phyloP scores from a whole-genome alignment of 202 grass and related monocot species.

The Panicum hallii region DNA sequence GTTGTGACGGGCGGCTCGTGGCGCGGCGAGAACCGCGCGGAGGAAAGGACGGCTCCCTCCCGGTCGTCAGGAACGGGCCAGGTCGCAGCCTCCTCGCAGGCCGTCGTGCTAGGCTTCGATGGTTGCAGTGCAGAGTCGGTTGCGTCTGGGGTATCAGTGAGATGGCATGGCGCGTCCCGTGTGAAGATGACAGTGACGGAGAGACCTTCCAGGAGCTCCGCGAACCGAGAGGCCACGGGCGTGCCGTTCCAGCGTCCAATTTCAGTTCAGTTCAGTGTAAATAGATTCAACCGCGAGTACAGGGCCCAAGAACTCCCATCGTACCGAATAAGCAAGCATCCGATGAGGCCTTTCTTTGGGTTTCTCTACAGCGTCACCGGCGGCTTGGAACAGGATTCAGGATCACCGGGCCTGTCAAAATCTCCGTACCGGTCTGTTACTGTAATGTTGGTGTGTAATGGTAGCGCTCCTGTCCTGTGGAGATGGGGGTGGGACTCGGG shows the following conservation, averaged over 20 bases:
- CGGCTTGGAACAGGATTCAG: constrained; percentile 32
- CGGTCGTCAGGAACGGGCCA: neutral
- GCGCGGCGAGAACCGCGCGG: constrained; percentile 19
- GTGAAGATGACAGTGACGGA: constrained; percentile 21
- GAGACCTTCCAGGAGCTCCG: neutral
- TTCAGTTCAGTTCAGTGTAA: constrained; percentile 44
- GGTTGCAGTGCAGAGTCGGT: constrained; percentile 19
- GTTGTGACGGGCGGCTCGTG: constrained; percentile 51
- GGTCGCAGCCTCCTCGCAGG: neutral
- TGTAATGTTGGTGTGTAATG: constrained; percentile 24
- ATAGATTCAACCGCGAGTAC: constrained; percentile 36
- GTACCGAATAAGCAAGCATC: constrained; percentile 28
- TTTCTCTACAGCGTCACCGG: constrained; percentile 23
- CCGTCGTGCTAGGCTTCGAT: constrained; percentile 1
- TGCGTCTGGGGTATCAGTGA: constrained; percentile 18
- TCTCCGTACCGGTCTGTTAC: neutral
- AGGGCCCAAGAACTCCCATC: neutral
- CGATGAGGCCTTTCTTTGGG: neutral
- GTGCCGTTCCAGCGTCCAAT: constrained; percentile 34
- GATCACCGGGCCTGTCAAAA: neutral
- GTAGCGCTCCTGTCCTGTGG: neutral
- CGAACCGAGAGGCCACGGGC: constrained; percentile 4
- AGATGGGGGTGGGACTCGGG: neutral
- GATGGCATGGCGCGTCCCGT: constrained; percentile 6
- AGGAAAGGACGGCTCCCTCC: neutral